Percentiles rank a stretch among this genome's conserved stretches.
Evolutionary conservation across 2,329 filamentous ascomycete species (phyloP).

Genomic region (Trichoderma oligosporum): DNA sequence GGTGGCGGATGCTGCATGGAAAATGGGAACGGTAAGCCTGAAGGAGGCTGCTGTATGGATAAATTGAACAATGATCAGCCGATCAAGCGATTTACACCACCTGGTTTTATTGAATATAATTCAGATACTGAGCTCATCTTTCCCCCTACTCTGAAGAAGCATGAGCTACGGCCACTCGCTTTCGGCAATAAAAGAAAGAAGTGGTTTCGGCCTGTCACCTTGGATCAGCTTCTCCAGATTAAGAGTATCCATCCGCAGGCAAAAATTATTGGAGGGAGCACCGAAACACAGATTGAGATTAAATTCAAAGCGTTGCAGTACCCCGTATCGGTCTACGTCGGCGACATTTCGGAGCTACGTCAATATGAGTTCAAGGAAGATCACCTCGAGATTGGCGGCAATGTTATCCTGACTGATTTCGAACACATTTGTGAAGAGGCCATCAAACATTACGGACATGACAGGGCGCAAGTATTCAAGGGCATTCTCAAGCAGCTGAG

Average conservation of each 20-base stretch:
- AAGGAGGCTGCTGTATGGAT: constrained; percentile 66
- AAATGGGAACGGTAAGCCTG: constrained; percentile 42
- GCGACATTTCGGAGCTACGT: constrained; percentile 84
- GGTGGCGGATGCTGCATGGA: constrained; percentile 70
- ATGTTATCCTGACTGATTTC: constrained; percentile 86
- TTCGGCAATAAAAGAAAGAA: constrained; percentile 93
- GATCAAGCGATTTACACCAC: constrained; percentile 71
- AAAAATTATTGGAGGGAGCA: constrained; percentile 93
- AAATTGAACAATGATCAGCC: constrained; percentile 48
- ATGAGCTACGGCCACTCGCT: constrained; percentile 74
- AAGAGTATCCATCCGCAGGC: constrained; percentile 80
- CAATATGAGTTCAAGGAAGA: constrained; percentile 77
- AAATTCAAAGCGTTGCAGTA: constrained; percentile 97
- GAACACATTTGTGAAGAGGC: constrained; percentile 80
- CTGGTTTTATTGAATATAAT: constrained; percentile 90
- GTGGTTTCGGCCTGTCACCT: constrained; percentile 86
- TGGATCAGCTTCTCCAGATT: constrained; percentile 86
- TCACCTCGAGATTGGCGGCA: constrained; percentile 86
- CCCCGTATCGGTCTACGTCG: constrained; percentile 83
- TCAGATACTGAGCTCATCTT: constrained; percentile 95
- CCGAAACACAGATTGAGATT: constrained; percentile 96
- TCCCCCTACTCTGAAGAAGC: constrained; percentile 76
- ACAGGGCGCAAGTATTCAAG: constrained; percentile 73
- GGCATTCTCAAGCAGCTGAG: constrained; percentile 90
- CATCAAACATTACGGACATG: constrained; percentile 69